Evolutionary conservation across 495 filamentous ascomycete species (phyloP).

Genomic region (Tuber microsphaerosporum): DNA sequence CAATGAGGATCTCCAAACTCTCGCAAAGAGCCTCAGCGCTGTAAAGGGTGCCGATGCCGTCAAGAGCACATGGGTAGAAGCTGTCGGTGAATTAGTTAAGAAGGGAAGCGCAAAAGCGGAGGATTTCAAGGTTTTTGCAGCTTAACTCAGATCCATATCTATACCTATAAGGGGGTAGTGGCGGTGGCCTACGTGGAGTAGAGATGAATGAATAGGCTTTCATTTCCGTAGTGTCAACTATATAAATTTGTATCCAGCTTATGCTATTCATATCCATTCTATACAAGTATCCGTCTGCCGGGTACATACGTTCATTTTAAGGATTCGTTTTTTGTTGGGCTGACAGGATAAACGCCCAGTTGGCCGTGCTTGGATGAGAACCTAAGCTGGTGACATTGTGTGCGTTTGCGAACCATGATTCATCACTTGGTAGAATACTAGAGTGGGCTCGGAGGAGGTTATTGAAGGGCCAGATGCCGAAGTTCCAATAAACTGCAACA

Average conservation of each 20-base stretch:
- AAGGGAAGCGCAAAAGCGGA: constrained; percentile 30
- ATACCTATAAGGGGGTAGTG: background rate
- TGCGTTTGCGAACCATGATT: background rate
- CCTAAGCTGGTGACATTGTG: background rate
- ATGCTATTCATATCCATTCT: background rate
- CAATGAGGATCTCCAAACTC: constrained; percentile 71
- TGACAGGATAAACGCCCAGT: background rate
- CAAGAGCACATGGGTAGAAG: constrained; percentile 52
- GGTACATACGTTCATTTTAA: background rate
- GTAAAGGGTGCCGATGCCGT: constrained; percentile 64
- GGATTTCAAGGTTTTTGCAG: constrained; percentile 28
- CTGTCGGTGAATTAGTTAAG: constrained; percentile 29
- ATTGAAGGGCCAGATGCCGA: background rate
- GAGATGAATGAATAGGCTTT: background rate
- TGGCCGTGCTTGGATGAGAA: background rate
- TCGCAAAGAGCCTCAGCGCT: constrained; percentile 68
- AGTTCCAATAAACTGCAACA: background rate
- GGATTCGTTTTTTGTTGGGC: background rate
- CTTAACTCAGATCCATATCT: background rate
- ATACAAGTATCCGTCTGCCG: background rate
- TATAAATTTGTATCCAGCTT: background rate
- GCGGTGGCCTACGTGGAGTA: background rate
- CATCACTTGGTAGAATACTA: background rate
- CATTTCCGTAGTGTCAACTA: background rate
- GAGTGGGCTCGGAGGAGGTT: background rate